Conservation (phyloP, 2,329 filamentous ascomycete genomes). For the Parafenestella ontariensis region DNA sequence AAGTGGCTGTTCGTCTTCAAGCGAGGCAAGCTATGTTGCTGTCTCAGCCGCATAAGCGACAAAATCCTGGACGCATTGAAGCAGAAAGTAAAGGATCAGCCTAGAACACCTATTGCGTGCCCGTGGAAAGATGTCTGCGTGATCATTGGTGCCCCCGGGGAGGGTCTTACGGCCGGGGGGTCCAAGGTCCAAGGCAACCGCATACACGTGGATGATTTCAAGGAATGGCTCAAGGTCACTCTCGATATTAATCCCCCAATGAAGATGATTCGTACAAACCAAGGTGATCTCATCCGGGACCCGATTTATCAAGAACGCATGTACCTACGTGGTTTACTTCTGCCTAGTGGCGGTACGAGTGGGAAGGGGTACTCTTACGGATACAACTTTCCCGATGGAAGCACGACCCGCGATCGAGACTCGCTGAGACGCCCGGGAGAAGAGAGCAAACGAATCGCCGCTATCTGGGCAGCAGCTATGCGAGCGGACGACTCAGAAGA, state of each 20-base stretch:
- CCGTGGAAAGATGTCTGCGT: slow-evolving; percentile 23
- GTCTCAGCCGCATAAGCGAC: slow-evolving; percentile 6
- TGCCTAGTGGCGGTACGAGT: slow-evolving; percentile 6
- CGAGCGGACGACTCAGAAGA: neutral
- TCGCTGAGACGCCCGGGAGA: neutral
- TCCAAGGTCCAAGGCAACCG: slow-evolving; percentile 2
- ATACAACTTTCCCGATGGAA: slow-evolving; percentile 17
- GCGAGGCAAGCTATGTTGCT: slow-evolving; percentile 7
- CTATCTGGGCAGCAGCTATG: slow-evolving; percentile 11
- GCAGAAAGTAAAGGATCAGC: neutral
- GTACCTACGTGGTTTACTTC: slow-evolving; percentile 14
- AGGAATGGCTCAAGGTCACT: slow-evolving; percentile 6
- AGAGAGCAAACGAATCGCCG: slow-evolving; percentile 1
- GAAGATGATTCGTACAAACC: slow-evolving; percentile 2
- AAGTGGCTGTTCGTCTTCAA: slow-evolving; percentile 8
- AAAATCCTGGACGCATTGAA: neutral
- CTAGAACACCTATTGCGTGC: neutral
- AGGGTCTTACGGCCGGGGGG: neutral
- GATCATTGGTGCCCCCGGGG: slow-evolving; percentile 9
- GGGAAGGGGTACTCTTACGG: slow-evolving; percentile 7
- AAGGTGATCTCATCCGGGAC: slow-evolving; percentile 15
- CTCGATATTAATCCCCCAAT: slow-evolving; percentile 11
- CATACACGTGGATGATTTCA: slow-evolving; percentile 4
- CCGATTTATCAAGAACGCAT: slow-evolving; percentile 4
- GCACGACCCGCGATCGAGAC: slow-evolving; percentile 14